Evolutionary conservation across 2,329 filamentous ascomycete genomes (phyloP).

Genomic region (Nigrograna mackinnonii): DNA sequence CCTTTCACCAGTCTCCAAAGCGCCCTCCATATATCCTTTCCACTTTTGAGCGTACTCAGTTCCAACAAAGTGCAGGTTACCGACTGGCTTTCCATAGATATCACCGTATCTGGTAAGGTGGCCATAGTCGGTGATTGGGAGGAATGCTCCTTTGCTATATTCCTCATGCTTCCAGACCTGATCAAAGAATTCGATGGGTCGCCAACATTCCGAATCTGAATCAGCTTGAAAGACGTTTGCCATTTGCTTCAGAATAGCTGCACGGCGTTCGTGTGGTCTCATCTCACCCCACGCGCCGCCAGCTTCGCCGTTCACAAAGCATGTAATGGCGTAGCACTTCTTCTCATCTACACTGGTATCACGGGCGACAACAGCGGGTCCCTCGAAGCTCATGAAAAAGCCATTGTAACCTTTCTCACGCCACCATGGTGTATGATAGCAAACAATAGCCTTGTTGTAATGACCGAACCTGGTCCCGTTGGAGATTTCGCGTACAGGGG

Average conservation of each 20-base stretch:
- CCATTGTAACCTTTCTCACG: not conserved
- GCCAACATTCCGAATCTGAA: not conserved
- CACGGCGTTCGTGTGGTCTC: not conserved
- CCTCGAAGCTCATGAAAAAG: not conserved
- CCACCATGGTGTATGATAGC: not conserved
- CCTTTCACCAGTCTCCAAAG: not conserved
- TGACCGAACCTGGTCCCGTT: not conserved
- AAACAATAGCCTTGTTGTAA: conserved; percentile 1
- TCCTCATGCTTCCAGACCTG: not conserved
- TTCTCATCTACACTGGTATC: not conserved
- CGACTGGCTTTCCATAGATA: not conserved
- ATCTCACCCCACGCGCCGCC: not conserved
- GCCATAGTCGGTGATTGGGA: not conserved
- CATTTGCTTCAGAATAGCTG: not conserved
- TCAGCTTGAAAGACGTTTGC: not conserved
- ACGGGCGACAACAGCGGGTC: not conserved
- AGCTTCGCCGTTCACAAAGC: not conserved
- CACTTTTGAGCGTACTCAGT: not conserved
- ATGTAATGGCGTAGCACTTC: not conserved
- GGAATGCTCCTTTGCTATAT: not conserved
- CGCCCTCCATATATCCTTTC: not conserved
- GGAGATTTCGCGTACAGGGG: not conserved
- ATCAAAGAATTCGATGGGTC: not conserved
- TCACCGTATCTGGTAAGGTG: not conserved
- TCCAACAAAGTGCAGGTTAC: not conserved